Base-by-base conservation (phyloP, 2,329 filamentous ascomycete genomes). In the Aspergillus arachidicola region DNA sequence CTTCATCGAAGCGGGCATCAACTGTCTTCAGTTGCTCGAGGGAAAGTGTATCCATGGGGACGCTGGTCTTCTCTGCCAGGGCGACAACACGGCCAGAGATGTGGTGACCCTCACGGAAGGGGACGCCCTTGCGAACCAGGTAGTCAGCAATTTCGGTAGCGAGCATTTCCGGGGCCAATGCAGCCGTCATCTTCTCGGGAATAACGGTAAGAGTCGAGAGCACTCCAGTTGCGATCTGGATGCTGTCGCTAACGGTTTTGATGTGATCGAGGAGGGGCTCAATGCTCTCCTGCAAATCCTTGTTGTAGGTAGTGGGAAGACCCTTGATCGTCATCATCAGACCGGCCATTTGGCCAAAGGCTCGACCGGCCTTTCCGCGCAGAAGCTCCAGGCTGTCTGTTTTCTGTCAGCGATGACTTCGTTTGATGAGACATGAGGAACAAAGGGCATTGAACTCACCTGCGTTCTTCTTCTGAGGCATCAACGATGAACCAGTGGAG, bases 251-350 rank as follows among this genome's bases (percentile, higher is more conserved):
- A 65, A 95, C 85, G 6, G 92, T 94, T 84, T 93, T 91, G 78
- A 94, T 86, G 75, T 89, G 87, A 77, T 96, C 92, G 56, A 96
- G 86, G 80, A 96, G 87, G n/a, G 91, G 90, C 83, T 96, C 91
- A 65, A 92, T 89, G 63, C 87, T 90, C 80, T 96, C 93, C 79
- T 97, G 92, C n/a, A 96, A 80, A 77, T 96, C 92, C 80, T 96
- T 96, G 83, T 96, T 94, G 83, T 96, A 96, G 3, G 91, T 93
- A 50, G 86, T 91, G 2, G 92, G 91, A 32, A 95, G 86, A 61
- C 90, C 90, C 78, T 91, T 90, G 77, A 89, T 78, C 43, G 88
- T 91, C 81, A 89, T 89, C 85, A 92, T 92, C 67, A 95, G 80
- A 43, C 91, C 92, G 6, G 90, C 86, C 87, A 94, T 91, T 68